phyloP scores from a whole-genome alignment of 163 green algal genomes.

The Trebouxia gelatinosa region DNA sequence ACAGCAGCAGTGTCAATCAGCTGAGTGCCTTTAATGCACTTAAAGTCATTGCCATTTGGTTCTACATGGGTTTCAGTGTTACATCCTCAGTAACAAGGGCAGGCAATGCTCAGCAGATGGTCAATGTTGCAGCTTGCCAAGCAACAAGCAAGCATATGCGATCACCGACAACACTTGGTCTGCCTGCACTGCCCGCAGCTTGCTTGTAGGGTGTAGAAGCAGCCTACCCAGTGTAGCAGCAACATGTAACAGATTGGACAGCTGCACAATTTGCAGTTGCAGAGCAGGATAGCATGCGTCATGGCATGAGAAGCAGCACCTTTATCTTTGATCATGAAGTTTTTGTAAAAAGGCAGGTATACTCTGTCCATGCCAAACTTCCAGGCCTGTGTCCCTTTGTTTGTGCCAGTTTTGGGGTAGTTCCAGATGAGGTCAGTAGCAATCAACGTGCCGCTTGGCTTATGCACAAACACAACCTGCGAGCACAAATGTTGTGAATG shows the following conservation, averaged over 20 bases:
- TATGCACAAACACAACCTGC: constrained; percentile 58
- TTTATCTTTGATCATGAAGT: constrained; percentile 57
- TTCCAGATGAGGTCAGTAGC: constrained; percentile 66
- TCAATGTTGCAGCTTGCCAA: too few species aligned
- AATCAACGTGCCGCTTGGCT: constrained; percentile 44
- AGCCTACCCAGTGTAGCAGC: not conserved
- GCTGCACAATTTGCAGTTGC: not conserved
- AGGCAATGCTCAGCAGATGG: too few species aligned
- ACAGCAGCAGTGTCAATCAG: too few species aligned
- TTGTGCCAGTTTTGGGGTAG: constrained; percentile 41
- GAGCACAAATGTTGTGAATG: not conserved
- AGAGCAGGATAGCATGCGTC: not conserved
- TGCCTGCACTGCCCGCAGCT: not conserved
- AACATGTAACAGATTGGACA: not conserved
- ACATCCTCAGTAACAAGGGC: too few species aligned
- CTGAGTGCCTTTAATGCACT: too few species aligned
- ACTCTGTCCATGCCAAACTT: constrained; percentile 54
- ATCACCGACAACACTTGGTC: not conserved
- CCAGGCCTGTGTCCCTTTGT: constrained; percentile 35
- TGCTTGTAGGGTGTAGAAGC: not conserved
- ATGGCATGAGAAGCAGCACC: constrained; percentile 4
- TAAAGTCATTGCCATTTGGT: too few species aligned
- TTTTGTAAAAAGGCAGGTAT: constrained; percentile 64
- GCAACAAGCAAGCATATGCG: too few species aligned
- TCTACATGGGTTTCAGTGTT: too few species aligned